phyloP scores from a whole-genome alignment of 768 basidiomycete genomes.

The Leccinum arenicola region DNA sequence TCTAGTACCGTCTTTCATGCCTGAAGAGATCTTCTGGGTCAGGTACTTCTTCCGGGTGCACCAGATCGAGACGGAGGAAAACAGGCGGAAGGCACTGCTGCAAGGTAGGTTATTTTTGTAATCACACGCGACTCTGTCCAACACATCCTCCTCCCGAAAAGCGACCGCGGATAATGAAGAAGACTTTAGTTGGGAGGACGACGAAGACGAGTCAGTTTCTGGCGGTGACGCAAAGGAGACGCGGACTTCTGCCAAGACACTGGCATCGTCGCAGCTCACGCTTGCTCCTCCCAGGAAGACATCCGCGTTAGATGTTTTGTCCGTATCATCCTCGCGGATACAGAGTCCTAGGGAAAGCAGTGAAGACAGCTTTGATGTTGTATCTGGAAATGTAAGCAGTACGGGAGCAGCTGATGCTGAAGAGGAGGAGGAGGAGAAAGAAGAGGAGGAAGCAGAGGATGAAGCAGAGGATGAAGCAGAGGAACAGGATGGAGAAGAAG shows the following conservation, averaged over 20 bases:
- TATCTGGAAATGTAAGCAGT: slow-evolving; percentile 51
- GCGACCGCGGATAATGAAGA: slow-evolving; percentile 74
- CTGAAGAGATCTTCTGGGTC: slow-evolving; percentile 73
- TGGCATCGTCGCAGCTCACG: slow-evolving; percentile 24
- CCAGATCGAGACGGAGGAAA: slow-evolving; percentile 78
- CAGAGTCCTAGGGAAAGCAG: slow-evolving; percentile 54
- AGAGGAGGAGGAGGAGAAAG: slow-evolving; percentile 28
- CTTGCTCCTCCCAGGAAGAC: slow-evolving; percentile 22
- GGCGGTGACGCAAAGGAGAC: slow-evolving; percentile 12
- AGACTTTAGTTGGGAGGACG: slow-evolving; percentile 90
- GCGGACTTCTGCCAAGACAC: slow-evolving; percentile 3
- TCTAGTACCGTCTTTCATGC: slow-evolving; percentile 68
- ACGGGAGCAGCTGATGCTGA: slow-evolving; percentile 33
- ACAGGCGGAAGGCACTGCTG: slow-evolving; percentile 72
- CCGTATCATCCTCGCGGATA: slow-evolving; percentile 33
- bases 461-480: slow-evolving; percentile 33
- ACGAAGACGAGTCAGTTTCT: slow-evolving; percentile 65
- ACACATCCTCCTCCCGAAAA: slow-evolving; percentile 20
- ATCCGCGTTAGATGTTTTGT: slow-evolving; percentile 7
- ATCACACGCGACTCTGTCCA: too few relatives aligned
- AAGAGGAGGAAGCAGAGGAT: slow-evolving; percentile 20
- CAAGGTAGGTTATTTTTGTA: slow-evolving; percentile 47
- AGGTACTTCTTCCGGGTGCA: slow-evolving; percentile 88
- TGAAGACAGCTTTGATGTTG: slow-evolving; percentile 67
- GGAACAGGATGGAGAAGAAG: slow-evolving; percentile 23